Base-by-base conservation (phyloP, 2,329 filamentous ascomycete genomes). In the Arachnomyces sp. region DNA sequence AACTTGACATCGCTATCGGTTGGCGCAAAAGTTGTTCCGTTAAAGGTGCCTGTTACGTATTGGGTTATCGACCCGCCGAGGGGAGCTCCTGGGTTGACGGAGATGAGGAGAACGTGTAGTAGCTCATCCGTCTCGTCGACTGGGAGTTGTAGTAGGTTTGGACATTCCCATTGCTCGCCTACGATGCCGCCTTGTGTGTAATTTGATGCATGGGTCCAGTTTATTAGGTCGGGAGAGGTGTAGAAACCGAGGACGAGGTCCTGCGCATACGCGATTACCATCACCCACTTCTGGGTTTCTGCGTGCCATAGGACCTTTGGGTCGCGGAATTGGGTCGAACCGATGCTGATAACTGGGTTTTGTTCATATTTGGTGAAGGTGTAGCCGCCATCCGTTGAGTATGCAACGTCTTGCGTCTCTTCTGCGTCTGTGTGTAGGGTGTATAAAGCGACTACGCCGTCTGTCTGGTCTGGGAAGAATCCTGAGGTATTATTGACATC, bases 401-500 rank as follows among this genome's bases (percentile, higher is more conserved):
- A 81, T 2, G 79, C 76, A 35, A 82, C 71, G 14, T 72, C 65
- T 52, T 82, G 79, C 1, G 66, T 70, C 48, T 81, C 42, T 15
- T 52, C 42, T 3, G 44, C 29, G 1, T 43, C 40, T 1, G 52
- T 52, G 32, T 60, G 61, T 15, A 70, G 52, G 0, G 70, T 73
- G 54, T 76, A 74, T 46, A 78, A 70, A 20, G 79, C 79, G 1
- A 82, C 74, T 1, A 82, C 75, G 5, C 76, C 75, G 43, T 79
- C 74, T n/a, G 64, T 66, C 51, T 78, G 74, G 40, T 72, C 64
- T 0, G 76, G 74, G 50, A 82, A 82, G 61, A 82, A 78, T 2
- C 77, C 78, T 2, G 75, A 79, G 0, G 77, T 81, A 53, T 82
- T 82, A 53, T 81, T 74, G 5, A 55, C 55, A 50, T 82, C 79